phyloP scores from a whole-genome alignment of 495 filamentous ascomycete species.

The Tetracladium setigerum region DNA sequence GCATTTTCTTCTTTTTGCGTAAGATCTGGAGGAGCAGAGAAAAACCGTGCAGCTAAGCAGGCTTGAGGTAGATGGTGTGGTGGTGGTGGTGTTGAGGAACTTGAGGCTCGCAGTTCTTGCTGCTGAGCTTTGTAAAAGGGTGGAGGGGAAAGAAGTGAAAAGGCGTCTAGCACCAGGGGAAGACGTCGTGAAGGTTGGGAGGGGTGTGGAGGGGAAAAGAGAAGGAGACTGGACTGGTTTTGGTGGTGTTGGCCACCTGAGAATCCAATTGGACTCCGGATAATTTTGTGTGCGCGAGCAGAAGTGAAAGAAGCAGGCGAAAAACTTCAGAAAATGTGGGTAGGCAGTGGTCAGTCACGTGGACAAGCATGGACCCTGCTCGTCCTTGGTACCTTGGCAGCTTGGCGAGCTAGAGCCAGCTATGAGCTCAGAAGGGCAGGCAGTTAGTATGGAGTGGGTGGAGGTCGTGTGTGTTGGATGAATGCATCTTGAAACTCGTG shows the following conservation, averaged over 20 bases:
- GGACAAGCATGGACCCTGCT: too few relatives aligned
- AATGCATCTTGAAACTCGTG: too few relatives aligned
- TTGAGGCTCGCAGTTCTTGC: slow-evolving; percentile 51
- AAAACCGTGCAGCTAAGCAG: slow-evolving; percentile 26
- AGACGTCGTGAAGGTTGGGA: slow-evolving; percentile 37
- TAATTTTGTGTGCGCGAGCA: too few relatives aligned
- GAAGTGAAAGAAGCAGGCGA: too few relatives aligned
- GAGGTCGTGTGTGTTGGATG: too few relatives aligned
- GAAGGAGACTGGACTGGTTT: background rate
- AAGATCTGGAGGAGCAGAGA: slow-evolving; percentile 13
- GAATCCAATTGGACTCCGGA: background rate
- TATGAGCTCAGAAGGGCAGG: too few relatives aligned
- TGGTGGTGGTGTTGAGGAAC: too few relatives aligned
- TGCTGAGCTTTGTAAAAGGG: slow-evolving; percentile 36
- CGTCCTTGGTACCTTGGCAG: too few relatives aligned
- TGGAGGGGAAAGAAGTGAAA: slow-evolving; percentile 47
- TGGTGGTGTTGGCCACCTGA: background rate
- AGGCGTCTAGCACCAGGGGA: slow-evolving; percentile 30
- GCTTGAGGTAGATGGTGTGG: slow-evolving; percentile 5
- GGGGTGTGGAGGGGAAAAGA: background rate
- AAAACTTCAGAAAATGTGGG: too few relatives aligned
- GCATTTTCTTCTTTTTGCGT: slow-evolving; percentile 53
- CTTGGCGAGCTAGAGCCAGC: too few relatives aligned
- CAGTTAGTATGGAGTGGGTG: too few relatives aligned
- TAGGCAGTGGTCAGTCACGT: too few relatives aligned